Base-by-base conservation (phyloP, 2,329 filamentous ascomycete species). In the Emmonsiellopsis sp. region DNA sequence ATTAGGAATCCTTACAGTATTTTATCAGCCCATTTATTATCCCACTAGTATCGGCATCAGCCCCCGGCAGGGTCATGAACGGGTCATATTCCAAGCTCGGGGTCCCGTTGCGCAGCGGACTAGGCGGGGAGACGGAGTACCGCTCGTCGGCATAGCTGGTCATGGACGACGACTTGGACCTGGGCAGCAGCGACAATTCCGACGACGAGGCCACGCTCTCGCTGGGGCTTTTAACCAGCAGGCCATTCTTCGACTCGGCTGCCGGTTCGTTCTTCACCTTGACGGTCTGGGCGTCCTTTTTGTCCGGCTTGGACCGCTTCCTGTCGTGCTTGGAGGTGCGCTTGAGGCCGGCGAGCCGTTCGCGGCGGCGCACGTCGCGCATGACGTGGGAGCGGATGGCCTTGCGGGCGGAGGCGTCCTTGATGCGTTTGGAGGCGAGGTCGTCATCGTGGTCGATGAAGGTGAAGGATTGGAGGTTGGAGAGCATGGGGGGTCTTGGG, bases 361-460 rank as follows among this genome's bases (percentile, higher is more conserved):
- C 70, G n/a, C 66, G 63, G 33, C 68, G 66, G 40, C 70, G 70
- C 13, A 72, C 70, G 57, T 71, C 65, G 42, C 69, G 68, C 70
- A 72, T 72, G 14, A 72, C 70, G 65, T 72, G 70, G 11, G 70
- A 72, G 13, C 70, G 67, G 46, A 72, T 72, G 10, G 65, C 65
- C 57, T 70, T 69, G 43, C 68, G 65, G 33, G 69, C 67, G 56
- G 67, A 65, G 50, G 61, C 62, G 61, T 71, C 64, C 54, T 64
- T 69, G 57, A 71, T 71, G 46, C 65, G 58, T 53, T 70, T 70
- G 32, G 66, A 67, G 27, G 63, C 61, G 55, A 71, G 55, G 52
- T 71, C 68, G 55, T 71, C 66, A 55, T 69, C 65, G 52, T 72
- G 69, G 55, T 70, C 67, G 54, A 72, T 71, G 55, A 72, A 72